Base-by-base conservation (phyloP, 306 rosid species). In the Cicer pinnatifidum region DNA sequence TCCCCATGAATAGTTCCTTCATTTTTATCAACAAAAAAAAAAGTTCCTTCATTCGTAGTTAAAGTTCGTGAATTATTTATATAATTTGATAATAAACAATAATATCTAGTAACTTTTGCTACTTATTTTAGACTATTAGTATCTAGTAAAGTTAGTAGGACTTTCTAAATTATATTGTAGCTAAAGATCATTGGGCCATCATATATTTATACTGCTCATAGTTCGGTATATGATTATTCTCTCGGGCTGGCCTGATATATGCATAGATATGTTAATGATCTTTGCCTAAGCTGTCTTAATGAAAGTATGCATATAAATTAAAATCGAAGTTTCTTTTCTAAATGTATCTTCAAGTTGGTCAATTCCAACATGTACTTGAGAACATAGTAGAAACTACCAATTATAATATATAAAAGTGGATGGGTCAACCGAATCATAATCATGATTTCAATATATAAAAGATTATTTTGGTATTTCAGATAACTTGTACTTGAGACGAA, bases 81-180 rank as follows among this genome's bases (percentile, higher is more conserved):
- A 6, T 47, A 39, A 47, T 71, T 80, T 47, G 28, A 23, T 23
- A 23, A 23, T 23, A 23, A 69, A 69, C 63, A 78, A 78, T 15
- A 60, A 59, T 82, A 67, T 78, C 77, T 78, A 73, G 72, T 45
- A 62, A 37, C 63, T 51, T 76, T 23, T 10, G 48, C 40, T 37
- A 28, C 62, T 77, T 38, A 23, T 15, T 40, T 47, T 41, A 41
- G 41, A 51, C 41, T 13, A 67, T 53, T 44, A 62, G 65, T 78
- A 66, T 57, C 5, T 51, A 40, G 77, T 69, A 59, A 67, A 41
- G 79, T 67, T 82, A 75, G 47, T 17, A 67, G 73, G 54, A 67
- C 69, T 51, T 41, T 73, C 43, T 51, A 15, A 17, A 71, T 71
- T 16, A 6, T 71, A 17, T 9, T 11, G 8, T 53, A 10, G 45